Base-by-base conservation (phyloP, 1,284 basidiomycete genomes). In the Pulveroboletus sp. region DNA sequence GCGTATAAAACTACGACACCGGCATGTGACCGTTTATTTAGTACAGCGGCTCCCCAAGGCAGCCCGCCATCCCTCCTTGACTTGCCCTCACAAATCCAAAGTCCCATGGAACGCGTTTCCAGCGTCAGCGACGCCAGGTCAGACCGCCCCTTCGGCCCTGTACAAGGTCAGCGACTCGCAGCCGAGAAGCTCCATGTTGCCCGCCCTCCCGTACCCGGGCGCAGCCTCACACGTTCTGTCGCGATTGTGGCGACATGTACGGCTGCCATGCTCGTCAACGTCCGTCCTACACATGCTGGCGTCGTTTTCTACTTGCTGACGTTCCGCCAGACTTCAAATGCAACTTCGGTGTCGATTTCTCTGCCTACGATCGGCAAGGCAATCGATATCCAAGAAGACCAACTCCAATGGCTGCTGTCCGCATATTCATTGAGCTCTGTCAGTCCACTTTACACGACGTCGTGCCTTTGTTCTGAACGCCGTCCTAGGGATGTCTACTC, bases 401-500 rank as follows among this genome's bases (percentile, higher is more conserved):
- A 78, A 35, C 72, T 92, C 2, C 84, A 90, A 61, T 92, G 91
- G 91, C 74, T 89, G 4, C 68, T 84, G 0, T 77, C 75, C 38
- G 78, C 77, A 1, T 82, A 80, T 62, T 71, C 79, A 12, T 61
- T 84, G 39, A 82, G 78, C 52, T 80, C 78, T 33, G 81, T 80
- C 51, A 50, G 78, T 74, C n/a, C 20, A 5, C 9, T 14, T 6
- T 28, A 8, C 15, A 24, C 11, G 11, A 35, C 9, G 1, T 8
- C 6, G 5, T 49, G 35, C 36, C 14, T 33, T 44, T 35, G 18
- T 64, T 40, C 55, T 63, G 33, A 63, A n/a, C 66, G 52, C 61
- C 46, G 15, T 36, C 22, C 29, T 33, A 86, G 82, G 90, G 88
- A 18, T 92, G 91, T 59, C 78, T 91, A 40, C 76, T 92, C 12